Evolutionary conservation across 139 green algal species (phyloP).

Genomic region (Limnomonas spitsbergensis): DNA sequence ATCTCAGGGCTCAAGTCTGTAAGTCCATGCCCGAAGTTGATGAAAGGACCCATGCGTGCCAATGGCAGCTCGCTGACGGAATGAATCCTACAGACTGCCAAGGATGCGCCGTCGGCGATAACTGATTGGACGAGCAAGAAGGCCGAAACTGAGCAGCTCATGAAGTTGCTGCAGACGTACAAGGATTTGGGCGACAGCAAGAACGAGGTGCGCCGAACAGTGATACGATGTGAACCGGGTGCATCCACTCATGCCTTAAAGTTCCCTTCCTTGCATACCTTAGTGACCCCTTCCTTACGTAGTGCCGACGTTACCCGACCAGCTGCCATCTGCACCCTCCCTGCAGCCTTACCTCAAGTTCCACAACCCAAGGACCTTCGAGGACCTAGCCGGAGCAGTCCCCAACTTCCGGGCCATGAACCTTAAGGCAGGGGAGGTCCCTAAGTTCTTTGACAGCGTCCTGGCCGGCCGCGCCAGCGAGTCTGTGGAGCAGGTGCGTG

Average conservation of each 20-base stretch:
- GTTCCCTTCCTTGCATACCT: background rate
- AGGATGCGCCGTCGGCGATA: conserved; percentile 31
- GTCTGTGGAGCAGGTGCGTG: conserved; percentile 23
- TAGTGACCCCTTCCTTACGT: background rate
- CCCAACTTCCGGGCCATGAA: conserved; percentile 55
- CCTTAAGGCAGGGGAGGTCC: conserved; percentile 52
- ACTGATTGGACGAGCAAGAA: conserved; percentile 43
- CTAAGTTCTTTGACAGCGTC: conserved; percentile 60
- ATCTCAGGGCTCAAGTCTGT: background rate
- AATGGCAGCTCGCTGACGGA: background rate
- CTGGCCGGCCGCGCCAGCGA: conserved; percentile 34
- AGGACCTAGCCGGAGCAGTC: conserved; percentile 54
- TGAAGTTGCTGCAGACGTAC: conserved; percentile 58
- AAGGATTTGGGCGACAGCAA: conserved; percentile 56
- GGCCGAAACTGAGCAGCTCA: conserved; percentile 36
- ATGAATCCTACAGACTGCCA: conserved; percentile 26
- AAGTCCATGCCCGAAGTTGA: background rate
- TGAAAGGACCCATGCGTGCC: background rate
- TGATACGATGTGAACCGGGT: background rate
- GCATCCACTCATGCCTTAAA: background rate
- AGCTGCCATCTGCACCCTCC: background rate
- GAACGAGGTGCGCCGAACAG: conserved; percentile 43
- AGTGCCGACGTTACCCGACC: background rate
- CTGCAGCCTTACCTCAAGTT: conserved; percentile 57
- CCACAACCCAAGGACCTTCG: conserved; percentile 62